A percentile compares a stretch with the other conserved stretches of the same genome.
These are phyloP conservation scores for Immersiella caudata DNA, from an alignment of 495 filamentous ascomycete species.

Conservation along the genomic window DNA sequence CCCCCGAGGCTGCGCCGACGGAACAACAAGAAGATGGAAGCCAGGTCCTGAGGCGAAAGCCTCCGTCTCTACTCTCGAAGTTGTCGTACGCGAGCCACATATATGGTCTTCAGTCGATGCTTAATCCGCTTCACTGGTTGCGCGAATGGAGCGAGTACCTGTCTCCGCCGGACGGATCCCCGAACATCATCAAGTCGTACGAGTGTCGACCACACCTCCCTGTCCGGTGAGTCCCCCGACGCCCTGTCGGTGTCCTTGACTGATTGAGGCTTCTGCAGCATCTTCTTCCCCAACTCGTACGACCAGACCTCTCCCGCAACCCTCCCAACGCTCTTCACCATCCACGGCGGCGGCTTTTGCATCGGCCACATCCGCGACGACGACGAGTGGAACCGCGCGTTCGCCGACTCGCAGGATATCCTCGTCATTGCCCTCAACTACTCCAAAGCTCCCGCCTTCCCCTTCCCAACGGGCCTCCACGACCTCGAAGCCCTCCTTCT, in stretches of 20 bases:
- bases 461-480: conserved; percentile 38
- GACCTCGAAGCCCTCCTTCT: conserved; percentile 38
- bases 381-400: conserved; percentile 42
- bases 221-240: conserved; percentile 34
- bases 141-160: conserved; percentile 32
- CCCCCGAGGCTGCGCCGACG: neutral
- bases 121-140: conserved; percentile 24
- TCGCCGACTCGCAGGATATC: conserved; percentile 34
- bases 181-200: conserved; percentile 39
- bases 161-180: conserved; percentile 25
- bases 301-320: conserved; percentile 33
- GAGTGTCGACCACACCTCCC: conserved; percentile 37
- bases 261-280: conserved; percentile 17
- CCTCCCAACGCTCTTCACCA: conserved; percentile 37
- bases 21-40: neutral
- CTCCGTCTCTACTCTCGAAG: conserved; percentile 30
- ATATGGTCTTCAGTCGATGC: conserved; percentile 24
- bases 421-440: conserved; percentile 41
- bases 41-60: neutral
- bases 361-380: conserved; percentile 34
- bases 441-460: conserved; percentile 37
- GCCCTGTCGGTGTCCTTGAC: neutral
- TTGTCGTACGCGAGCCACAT: conserved; percentile 28
- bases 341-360: conserved; percentile 45
- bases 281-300: conserved; percentile 41